These are phyloP conservation scores for Cercospora janseana DNA, from an alignment of 2,329 filamentous ascomycete genomes.

Conservation along the genomic window DNA sequence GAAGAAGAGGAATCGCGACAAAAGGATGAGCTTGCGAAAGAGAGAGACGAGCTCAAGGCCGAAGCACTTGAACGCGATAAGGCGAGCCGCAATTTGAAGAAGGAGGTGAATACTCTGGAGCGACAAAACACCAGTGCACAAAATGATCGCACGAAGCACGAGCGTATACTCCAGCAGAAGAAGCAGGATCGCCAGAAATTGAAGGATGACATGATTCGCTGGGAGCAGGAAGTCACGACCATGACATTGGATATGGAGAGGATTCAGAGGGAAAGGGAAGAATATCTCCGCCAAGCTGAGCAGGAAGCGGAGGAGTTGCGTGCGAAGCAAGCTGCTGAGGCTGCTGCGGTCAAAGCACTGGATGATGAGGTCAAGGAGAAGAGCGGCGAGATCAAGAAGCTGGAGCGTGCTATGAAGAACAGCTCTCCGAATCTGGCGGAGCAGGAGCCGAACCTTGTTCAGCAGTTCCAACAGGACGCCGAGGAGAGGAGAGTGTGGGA, in stretches of 20 bases:
- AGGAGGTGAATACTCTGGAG: constrained; percentile 75
- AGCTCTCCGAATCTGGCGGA: constrained; percentile 45
- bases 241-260: constrained; percentile 50
- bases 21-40: constrained; percentile 60
- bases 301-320: constrained; percentile 44
- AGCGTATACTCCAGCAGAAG: constrained; percentile 68
- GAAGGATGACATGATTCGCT: constrained; percentile 66
- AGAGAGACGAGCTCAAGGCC: constrained; percentile 75
- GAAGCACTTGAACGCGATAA: constrained; percentile 87
- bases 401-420: constrained; percentile 64
- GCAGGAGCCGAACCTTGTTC: constrained; percentile 35
- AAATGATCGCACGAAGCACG: constrained; percentile 73
- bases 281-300: constrained; percentile 39
- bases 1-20: constrained; percentile 51
- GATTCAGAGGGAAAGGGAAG: constrained; percentile 41
- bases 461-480: constrained; percentile 37
- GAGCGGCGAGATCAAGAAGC: constrained; percentile 66
- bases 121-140: constrained; percentile 78
- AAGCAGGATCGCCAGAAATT: constrained; percentile 66
- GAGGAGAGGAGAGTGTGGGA: constrained; percentile 45
- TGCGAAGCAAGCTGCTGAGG: constrained; percentile 43
- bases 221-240: constrained; percentile 62
- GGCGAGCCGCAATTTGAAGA: constrained; percentile 77
- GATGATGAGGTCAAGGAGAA: constrained; percentile 73
- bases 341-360: constrained; percentile 56